Conservation (phyloP, 345 rosid genomes). For the Sisymbrium irio region DNA sequence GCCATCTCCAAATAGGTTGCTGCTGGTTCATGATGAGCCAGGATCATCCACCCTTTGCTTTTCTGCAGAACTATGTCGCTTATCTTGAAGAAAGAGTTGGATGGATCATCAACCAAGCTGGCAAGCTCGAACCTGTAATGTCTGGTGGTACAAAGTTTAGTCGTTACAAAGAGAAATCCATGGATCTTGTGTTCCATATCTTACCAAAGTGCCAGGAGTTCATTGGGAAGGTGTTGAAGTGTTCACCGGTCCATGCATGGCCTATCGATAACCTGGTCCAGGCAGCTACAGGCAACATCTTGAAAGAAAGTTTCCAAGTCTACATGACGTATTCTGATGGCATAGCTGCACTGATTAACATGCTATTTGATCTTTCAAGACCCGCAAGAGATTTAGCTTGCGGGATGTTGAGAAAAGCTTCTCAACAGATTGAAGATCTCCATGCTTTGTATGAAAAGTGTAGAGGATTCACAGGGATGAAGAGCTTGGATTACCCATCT, state of each 20-base stretch:
- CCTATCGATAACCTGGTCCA: slow-evolving; percentile 44
- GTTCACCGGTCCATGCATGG: slow-evolving; percentile 39
- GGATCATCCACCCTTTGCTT: slow-evolving; percentile 32
- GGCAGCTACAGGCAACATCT: slow-evolving; percentile 59
- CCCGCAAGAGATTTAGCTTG: slow-evolving; percentile 66
- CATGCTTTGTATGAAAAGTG: slow-evolving; percentile 53
- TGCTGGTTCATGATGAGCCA: slow-evolving; percentile 37
- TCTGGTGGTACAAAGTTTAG: slow-evolving; percentile 41
- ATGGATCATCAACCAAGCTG: slow-evolving; percentile 79
- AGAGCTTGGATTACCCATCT: slow-evolving; percentile 63
- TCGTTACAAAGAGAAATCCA: slow-evolving; percentile 48
- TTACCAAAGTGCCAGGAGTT: slow-evolving; percentile 67
- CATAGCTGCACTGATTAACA: slow-evolving; percentile 45
- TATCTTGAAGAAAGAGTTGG: slow-evolving; percentile 78
- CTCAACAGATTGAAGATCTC: slow-evolving; percentile 53
- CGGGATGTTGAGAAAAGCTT: slow-evolving; percentile 60
- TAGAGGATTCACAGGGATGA: slow-evolving; percentile 44
- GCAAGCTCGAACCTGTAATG: slow-evolving; percentile 74
- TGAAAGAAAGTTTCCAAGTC: slow-evolving; percentile 89
- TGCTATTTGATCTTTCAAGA: slow-evolving; percentile 61
- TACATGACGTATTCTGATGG: slow-evolving; percentile 53
- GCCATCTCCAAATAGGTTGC: slow-evolving; percentile 66
- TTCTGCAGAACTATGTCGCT: slow-evolving; percentile 58
- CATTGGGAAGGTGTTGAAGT: slow-evolving; percentile 57
- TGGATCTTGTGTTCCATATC: slow-evolving; percentile 55